These are phyloP conservation scores for Yamadazyma akitaensis DNA, from an alignment of 805 yeast genomes.

Conservation along the genomic window DNA sequence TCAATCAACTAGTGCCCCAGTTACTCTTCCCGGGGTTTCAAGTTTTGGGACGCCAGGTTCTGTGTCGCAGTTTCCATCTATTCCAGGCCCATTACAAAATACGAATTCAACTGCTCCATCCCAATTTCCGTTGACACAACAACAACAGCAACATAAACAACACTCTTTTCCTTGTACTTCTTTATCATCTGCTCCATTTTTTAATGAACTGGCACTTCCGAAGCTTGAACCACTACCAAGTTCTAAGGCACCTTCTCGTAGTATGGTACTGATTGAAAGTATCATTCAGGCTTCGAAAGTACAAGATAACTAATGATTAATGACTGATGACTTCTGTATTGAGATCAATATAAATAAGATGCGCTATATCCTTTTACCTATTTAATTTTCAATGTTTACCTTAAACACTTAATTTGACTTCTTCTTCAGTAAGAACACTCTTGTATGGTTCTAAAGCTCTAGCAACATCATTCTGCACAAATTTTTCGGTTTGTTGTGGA, in stretches of 20 bases:
- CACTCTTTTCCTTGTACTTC: not conserved
- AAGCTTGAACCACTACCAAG: not conserved
- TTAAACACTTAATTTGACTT: constrained; percentile 76
- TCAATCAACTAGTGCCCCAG: not conserved
- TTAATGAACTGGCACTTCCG: not conserved
- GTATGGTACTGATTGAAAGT: not conserved
- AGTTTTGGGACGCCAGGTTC: not conserved
- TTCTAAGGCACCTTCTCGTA: not conserved
- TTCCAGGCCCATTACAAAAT: not conserved
- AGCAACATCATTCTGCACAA: constrained; percentile 78
- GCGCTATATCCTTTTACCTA: not conserved
- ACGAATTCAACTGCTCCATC: not conserved
- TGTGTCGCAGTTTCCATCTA: not conserved
- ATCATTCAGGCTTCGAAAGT: not conserved
- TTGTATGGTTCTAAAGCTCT: constrained; percentile 72
- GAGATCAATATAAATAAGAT: not conserved
- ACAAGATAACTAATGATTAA: not conserved
- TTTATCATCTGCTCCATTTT: not conserved
- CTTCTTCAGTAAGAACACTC: constrained; percentile 56
- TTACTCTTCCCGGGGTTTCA: not conserved
- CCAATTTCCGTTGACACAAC: too few species aligned
- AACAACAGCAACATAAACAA: not conserved
- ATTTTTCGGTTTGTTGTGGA: constrained; percentile 95
- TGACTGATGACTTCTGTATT: not conserved
- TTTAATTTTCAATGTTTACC: not conserved